Evolutionary conservation across 2,329 filamentous ascomycete genomes (phyloP).

Genomic region (Chrysoporthe puriensis): DNA sequence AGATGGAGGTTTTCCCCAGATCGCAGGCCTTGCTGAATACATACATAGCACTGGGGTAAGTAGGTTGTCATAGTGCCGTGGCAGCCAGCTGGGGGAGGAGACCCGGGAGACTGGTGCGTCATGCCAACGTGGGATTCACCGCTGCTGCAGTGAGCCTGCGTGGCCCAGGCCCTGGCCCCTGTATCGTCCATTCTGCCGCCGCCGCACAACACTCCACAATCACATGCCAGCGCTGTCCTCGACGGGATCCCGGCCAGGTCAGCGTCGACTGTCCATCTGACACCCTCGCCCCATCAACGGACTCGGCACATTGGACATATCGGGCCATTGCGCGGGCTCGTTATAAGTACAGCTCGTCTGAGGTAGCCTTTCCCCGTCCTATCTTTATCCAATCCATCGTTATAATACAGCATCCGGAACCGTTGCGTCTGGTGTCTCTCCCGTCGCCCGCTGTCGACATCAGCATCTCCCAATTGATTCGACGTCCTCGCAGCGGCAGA

Average conservation of each 20-base stretch:
- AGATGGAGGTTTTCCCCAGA: background rate
- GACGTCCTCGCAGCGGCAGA: background rate
- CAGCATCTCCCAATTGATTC: background rate
- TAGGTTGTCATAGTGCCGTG: background rate
- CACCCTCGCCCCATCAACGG: background rate
- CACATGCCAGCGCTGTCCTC: constrained; percentile 15
- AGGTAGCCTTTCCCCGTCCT: background rate
- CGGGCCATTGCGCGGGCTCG: background rate
- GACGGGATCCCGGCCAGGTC: constrained; percentile 17
- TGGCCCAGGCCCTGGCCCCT: background rate
- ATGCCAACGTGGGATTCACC: background rate
- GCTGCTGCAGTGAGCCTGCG: background rate
- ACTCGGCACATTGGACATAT: constrained; percentile 1
- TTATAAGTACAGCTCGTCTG: background rate
- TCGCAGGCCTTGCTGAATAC: too few relatives aligned
- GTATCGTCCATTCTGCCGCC: background rate
- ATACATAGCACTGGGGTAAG: too few relatives aligned
- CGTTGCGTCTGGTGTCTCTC: background rate
- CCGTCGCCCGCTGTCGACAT: background rate
- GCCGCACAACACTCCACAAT: constrained; percentile 7
- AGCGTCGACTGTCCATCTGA: constrained; percentile 18
- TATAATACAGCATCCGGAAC: background rate
- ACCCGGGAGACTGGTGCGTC: constrained; percentile 4
- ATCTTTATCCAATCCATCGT: background rate
- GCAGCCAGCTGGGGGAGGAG: background rate